Evolutionary conservation across 129 eudicot species (phyloP), one percentile per base, ranked within the genome.

Genomic region (Gnaphalium uliginosum): DNA sequence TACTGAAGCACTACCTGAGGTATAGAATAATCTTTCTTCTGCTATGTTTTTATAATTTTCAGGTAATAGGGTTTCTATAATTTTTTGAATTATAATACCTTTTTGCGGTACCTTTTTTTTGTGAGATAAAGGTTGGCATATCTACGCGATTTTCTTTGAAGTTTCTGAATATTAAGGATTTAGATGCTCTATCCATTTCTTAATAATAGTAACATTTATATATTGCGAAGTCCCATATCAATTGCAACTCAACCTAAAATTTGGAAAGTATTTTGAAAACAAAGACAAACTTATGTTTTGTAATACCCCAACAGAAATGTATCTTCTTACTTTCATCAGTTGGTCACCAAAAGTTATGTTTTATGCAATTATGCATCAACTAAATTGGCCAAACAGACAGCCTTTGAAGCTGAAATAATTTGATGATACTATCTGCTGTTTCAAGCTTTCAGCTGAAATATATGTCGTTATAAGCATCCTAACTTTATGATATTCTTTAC

Each of bases 1-100:
- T 77, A 71, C 89, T n/a, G 91, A 84, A 73, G 84, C 96, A 74
- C 87, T 81, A 50, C 73, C 96, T 0, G 96, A 93, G 96, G 98
- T 93, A 87, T 69, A 30, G 14, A 29, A 60, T 22, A 11, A 59
- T 30, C n/a, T 60, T 62, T 70, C 22, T 17, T 25, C 13, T 19
- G 33, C 19, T 60, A 25, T 60, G 1, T 61, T 57, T 61, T 11
- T 39, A 37, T 41, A n/a, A 25, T 68, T n/a, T 25, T 35, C 41
- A 24, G 63, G 62, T 29, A 41, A 48, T 46, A 35, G 62, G 50
- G 50, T 63, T 51, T 22, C 23, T 48, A 37, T 37, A 37, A 18
- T 39, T 27, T 13, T 4, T 63, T 13, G 29, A 61, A 21, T 41
- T 25, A 24, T 74, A 58, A n/a, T 27, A 27, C 22, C 1, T 43